Evolutionary conservation across 78 protist species (phyloP).

Genomic region (Tieghemostelium lacteum): DNA sequence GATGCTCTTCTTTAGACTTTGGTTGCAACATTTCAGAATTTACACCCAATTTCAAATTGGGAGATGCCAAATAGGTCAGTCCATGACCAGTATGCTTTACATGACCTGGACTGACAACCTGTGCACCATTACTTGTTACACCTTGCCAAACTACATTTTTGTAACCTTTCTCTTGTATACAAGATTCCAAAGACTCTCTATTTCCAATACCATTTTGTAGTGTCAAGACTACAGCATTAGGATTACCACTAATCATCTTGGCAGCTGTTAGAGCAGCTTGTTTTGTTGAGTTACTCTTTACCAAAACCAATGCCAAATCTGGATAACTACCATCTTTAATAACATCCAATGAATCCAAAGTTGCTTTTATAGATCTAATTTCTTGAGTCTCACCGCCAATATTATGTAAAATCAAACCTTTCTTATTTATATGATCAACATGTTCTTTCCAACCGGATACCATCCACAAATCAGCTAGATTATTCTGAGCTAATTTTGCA

Average conservation of each 20-base stretch:
- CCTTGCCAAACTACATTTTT: slow-evolving; percentile 85
- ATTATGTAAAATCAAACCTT: slow-evolving; percentile 59
- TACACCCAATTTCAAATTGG: background rate
- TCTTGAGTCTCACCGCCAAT: slow-evolving; percentile 45
- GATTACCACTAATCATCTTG: slow-evolving; percentile 12
- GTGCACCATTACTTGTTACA: slow-evolving; percentile 79
- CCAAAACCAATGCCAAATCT: slow-evolving; percentile 75
- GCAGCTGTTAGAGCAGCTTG: slow-evolving; percentile 71
- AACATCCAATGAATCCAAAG: slow-evolving; percentile 59
- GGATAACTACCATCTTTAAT: slow-evolving; percentile 60
- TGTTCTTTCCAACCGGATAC: slow-evolving; percentile 82
- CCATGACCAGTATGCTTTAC: slow-evolving; percentile 87
- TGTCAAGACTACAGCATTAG: slow-evolving; percentile 77
- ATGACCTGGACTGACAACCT: slow-evolving; percentile 35
- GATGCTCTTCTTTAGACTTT: background rate
- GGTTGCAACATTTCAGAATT: background rate
- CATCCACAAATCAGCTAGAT: slow-evolving; percentile 72
- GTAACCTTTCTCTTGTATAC: slow-evolving; percentile 29
- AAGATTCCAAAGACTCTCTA: slow-evolving; percentile 40
- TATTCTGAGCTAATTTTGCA: slow-evolving; percentile 66
- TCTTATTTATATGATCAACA: slow-evolving; percentile 54
- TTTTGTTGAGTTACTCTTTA: slow-evolving; percentile 64
- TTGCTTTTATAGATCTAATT: slow-evolving; percentile 46
- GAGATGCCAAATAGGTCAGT: slow-evolving; percentile 66
- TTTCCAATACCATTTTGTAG: slow-evolving; percentile 94